Percentiles rank a stretch among this genome's conserved stretches.
Conservation (phyloP, 2,329 filamentous ascomycete species). For the Eurotiales sp. region DNA sequence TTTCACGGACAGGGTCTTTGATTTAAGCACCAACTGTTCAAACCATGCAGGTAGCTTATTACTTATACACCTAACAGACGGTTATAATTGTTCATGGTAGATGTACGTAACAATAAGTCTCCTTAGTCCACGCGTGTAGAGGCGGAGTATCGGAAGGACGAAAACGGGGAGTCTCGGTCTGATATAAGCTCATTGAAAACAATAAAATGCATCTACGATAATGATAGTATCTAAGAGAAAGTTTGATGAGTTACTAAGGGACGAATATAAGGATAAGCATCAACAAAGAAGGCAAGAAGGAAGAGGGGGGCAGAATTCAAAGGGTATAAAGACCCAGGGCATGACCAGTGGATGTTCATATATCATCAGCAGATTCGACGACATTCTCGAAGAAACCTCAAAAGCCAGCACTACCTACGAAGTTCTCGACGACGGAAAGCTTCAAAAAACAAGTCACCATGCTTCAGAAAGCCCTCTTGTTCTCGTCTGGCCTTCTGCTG, state of each 20-base stretch:
- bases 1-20: too few relatives aligned
- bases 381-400: neutral
- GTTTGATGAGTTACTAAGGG: neutral
- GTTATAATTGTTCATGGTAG: too few relatives aligned
- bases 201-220: neutral
- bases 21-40: too few relatives aligned
- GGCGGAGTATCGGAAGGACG: neutral
- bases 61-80: too few relatives aligned
- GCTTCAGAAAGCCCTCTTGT: slow-evolving; percentile 4
- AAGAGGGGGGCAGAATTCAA: neutral
- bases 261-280: neutral
- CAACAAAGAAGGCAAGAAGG: neutral
- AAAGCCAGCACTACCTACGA: neutral
- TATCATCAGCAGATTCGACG: slow-evolving; percentile 8
- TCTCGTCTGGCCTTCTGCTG: neutral
- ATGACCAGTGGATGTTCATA: slow-evolving; percentile 1
- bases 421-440: neutral
- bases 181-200: neutral
- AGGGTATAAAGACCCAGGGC: neutral
- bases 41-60: too few relatives aligned
- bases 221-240: too few relatives aligned
- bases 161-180: neutral
- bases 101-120: too few relatives aligned
- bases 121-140: neutral
- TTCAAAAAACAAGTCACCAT: neutral